phyloP scores from a whole-genome alignment of 495 filamentous ascomycete genomes.

The Platismatia glauca region DNA sequence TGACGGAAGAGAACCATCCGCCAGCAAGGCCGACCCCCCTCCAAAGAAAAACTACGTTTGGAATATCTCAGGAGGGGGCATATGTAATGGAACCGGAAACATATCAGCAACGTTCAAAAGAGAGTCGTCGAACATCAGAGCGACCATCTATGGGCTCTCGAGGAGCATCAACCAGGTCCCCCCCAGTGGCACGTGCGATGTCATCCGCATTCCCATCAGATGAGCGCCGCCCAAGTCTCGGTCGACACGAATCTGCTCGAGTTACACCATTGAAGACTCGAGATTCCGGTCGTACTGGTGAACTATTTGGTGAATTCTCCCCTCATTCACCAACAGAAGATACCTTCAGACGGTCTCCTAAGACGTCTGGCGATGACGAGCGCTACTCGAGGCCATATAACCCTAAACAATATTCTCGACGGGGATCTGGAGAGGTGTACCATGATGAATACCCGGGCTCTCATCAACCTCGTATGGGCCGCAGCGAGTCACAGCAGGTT shows the following conservation, averaged over 20 bases:
- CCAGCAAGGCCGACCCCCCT: constrained; percentile 12
- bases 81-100: constrained; percentile 31
- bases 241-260: constrained; percentile 16
- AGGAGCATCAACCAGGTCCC: constrained; percentile 14
- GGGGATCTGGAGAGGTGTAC: constrained; percentile 11
- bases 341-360: constrained; percentile 12
- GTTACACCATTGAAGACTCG: constrained; percentile 15
- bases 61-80: neutral
- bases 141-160: constrained; percentile 12
- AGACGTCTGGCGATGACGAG: constrained; percentile 11
- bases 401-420: constrained; percentile 6
- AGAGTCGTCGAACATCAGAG: constrained; percentile 17
- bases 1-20: constrained; percentile 12
- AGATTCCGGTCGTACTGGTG: constrained; percentile 6
- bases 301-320: constrained; percentile 13
- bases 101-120: constrained; percentile 5
- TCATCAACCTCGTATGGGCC: neutral
- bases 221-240: constrained; percentile 9
- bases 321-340: constrained; percentile 2
- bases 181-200: constrained; percentile 10
- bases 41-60: constrained; percentile 9
- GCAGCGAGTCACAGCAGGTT: neutral
- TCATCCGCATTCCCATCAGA: constrained; percentile 15
- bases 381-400: neutral
- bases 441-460: constrained; percentile 14